These are phyloP conservation scores for Ascochyta viciae-villosae DNA, from an alignment of 2,329 filamentous ascomycete species.

Conservation along the genomic window DNA sequence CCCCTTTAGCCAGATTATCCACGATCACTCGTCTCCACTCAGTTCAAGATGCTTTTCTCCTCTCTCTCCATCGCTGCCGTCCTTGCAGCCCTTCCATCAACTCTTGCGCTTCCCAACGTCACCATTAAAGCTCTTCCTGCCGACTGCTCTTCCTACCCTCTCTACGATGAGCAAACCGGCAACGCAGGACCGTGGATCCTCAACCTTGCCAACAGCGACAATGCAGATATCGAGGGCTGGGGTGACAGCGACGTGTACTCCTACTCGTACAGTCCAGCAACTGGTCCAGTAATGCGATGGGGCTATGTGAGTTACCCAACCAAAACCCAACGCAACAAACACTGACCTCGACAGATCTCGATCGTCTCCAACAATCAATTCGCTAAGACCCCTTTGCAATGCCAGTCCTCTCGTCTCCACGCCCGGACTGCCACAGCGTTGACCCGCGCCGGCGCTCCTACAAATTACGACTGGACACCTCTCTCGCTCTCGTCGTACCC, in stretches of 20 bases:
- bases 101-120: constrained; percentile 21
- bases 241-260: constrained; percentile 20
- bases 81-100: constrained; percentile 6
- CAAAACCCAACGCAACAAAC: background rate
- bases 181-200: constrained; percentile 24
- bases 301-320: constrained; percentile 18
- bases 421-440: constrained; percentile 18
- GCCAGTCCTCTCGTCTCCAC: constrained; percentile 17
- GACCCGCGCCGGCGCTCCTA: constrained; percentile 19
- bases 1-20: background rate
- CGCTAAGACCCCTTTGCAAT: constrained; percentile 25
- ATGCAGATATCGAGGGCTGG: constrained; percentile 22
- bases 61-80: constrained; percentile 24
- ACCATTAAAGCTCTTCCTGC: constrained; percentile 22
- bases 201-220: constrained; percentile 23
- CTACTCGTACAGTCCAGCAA: constrained; percentile 6
- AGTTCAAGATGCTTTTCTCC: constrained; percentile 32
- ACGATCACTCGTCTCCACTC: background rate
- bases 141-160: constrained; percentile 28
- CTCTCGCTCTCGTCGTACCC: constrained; percentile 22
- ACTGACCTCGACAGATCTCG: constrained; percentile 21
- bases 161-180: constrained; percentile 21
- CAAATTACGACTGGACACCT: constrained; percentile 19
- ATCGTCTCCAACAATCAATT: constrained; percentile 24
- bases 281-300: constrained; percentile 21